Evolutionary conservation across 2,329 filamentous ascomycete species (phyloP), one percentile per base, ranked within the genome.

Genomic region (Colletotrichum sp.): DNA sequence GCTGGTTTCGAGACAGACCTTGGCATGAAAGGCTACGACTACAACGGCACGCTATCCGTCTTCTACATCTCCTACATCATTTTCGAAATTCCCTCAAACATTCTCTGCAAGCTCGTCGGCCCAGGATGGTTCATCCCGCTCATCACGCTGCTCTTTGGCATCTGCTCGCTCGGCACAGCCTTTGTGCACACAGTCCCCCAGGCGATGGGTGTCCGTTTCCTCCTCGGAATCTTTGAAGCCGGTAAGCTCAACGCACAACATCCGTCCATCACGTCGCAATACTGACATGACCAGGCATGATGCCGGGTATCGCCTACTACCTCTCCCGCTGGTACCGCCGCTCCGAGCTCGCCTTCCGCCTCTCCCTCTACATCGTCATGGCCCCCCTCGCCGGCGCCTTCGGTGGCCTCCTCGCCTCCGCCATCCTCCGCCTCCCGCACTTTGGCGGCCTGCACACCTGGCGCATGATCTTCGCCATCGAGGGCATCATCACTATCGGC

Each of bases 381-480:
- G 90, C 92, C 0, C 90, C 92, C 0, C 84, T 94, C 0, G 92
- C 92, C 0, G 92, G 92, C 7, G 92, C 92, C 0, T 93, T 94
- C 74, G 92, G 93, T 2, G 93, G 93, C 0, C 86, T 94, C 0
- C 83, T 94, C 2, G 89, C 89, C 0, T 91, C 88, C 1, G 93
- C 85, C 0, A 94, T 94, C 64, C 84, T 94, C 10, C 91, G 86
- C 0, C 86, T 94, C 7, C 83, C 88, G 28, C 81, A 85, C 63
- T 89, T 94, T 70, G 93, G 92, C 8, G 81, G 85, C 6, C 83
- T 94, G 0, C 85, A 84, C 28, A 84, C 83, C 7, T 95, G 93
- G 93, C 86, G 92, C 9, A 94, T 94, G 92, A 93, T 94, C 67
- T 94, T 94, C 71, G 89, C 88, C 6, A 91, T 94, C n/a, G 93